A percentile compares a stretch with the other conserved stretches of the same genome.
Conservation (phyloP, 2,329 filamentous ascomycete genomes). For the Kalmusia sp. region DNA sequence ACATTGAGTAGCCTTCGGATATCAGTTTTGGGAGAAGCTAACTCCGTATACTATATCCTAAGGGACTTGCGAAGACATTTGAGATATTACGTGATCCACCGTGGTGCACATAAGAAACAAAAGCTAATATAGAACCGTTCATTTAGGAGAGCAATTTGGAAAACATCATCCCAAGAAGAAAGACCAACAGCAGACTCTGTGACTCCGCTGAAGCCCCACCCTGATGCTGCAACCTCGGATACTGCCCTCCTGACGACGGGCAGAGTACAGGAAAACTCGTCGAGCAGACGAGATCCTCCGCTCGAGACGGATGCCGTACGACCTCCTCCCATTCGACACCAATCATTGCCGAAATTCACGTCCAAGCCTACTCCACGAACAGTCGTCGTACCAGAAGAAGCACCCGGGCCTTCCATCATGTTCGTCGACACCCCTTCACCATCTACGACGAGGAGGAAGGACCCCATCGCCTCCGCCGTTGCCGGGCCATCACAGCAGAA, state of each 20-base stretch:
- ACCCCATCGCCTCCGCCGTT: slow-evolving; percentile 28
- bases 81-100: no score
- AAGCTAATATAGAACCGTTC: background rate
- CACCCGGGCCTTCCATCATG: slow-evolving; percentile 74
- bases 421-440: slow-evolving; percentile 63
- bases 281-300: slow-evolving; percentile 27
- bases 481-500: slow-evolving; percentile 10
- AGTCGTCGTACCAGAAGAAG: slow-evolving; percentile 68
- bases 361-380: slow-evolving; percentile 77
- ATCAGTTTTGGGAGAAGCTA: no score
- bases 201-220: slow-evolving; percentile 34
- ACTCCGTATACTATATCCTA: no score
- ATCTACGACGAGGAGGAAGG: slow-evolving; percentile 18
- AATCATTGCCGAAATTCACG: slow-evolving; percentile 70
- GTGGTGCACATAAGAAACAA: no score
- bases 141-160: slow-evolving; percentile 30
- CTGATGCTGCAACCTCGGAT: slow-evolving; percentile 34
- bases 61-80: no score
- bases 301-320: slow-evolving; percentile 40
- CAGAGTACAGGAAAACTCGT: slow-evolving; percentile 17
- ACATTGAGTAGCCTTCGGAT: no score
- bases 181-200: slow-evolving; percentile 26
- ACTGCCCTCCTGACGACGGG: slow-evolving; percentile 26
- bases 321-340: slow-evolving; percentile 60
- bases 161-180: slow-evolving; percentile 21